Evolutionary conservation across 768 basidiomycete species (phyloP).

Genomic region (Scleroderma citrinum): DNA sequence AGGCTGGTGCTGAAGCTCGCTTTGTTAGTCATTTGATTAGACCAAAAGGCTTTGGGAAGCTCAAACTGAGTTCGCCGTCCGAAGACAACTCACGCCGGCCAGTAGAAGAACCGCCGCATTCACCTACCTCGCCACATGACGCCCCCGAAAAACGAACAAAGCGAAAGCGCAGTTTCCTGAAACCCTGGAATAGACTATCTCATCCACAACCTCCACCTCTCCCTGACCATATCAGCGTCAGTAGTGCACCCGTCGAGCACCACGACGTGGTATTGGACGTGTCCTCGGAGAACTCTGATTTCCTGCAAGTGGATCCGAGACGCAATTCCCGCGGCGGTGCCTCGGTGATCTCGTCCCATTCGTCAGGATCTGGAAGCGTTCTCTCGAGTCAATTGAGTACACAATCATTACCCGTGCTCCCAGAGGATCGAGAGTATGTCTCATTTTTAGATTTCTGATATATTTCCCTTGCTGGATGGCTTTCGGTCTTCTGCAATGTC

Average conservation of each 20-base stretch:
- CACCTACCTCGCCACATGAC: slow-evolving; percentile 3
- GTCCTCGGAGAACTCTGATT: background rate
- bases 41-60: background rate
- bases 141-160: background rate
- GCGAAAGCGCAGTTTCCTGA: slow-evolving; percentile 1
- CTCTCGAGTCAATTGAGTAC: background rate
- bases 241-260: background rate
- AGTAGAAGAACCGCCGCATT: background rate
- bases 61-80: background rate
- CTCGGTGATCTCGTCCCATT: background rate
- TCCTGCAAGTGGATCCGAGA: background rate
- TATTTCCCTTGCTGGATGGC: background rate
- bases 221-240: background rate
- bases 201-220: background rate
- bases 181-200: slow-evolving; percentile 1
- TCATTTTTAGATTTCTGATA: slow-evolving; percentile 21
- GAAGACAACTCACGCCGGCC: background rate
- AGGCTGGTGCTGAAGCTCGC: background rate
- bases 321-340: background rate
- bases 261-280: background rate
- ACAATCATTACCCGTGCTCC: slow-evolving; percentile 2
- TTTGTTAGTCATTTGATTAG: background rate
- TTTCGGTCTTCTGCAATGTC: background rate
- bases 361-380: background rate
- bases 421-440: slow-evolving; percentile 17